These are phyloP conservation scores for Calocybe gangraenosa DNA, from an alignment of 768 basidiomycete genomes.

Conservation along the genomic window DNA sequence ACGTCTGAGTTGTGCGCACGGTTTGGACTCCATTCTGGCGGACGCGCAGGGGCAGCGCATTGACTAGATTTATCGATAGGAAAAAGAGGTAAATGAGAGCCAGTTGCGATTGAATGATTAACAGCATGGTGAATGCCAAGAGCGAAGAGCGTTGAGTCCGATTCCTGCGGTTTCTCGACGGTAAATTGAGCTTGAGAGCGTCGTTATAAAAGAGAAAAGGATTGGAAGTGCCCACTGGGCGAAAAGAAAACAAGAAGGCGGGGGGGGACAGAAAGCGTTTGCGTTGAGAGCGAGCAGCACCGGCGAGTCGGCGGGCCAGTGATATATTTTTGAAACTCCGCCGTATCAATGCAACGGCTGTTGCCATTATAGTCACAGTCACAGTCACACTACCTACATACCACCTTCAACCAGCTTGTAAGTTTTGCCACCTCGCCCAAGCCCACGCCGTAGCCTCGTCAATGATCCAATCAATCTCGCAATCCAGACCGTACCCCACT, in stretches of 20 bases:
- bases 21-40: constrained; percentile 38
- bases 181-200: constrained; percentile 27
- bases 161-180: constrained; percentile 48
- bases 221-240: constrained; percentile 47
- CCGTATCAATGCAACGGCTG: constrained; percentile 17
- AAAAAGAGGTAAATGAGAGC: constrained; percentile 35
- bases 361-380: constrained; percentile 6
- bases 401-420: constrained; percentile 86
- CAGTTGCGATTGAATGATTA: constrained; percentile 26
- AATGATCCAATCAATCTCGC: constrained; percentile 50
- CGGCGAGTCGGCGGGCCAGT: neutral
- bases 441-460: constrained; percentile 37
- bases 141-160: constrained; percentile 36
- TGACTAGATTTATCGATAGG: constrained; percentile 25
- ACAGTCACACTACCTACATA: constrained; percentile 35
- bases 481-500: constrained; percentile 60
- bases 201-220: constrained; percentile 26
- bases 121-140: constrained; percentile 35
- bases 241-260: constrained; percentile 19
- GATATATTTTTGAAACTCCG: constrained; percentile 20
- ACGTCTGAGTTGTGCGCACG: constrained; percentile 43
- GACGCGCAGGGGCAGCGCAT: constrained; percentile 32
- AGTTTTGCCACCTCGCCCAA: constrained; percentile 56
- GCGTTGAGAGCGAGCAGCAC: no score
- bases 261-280: constrained; percentile 19